phyloP scores from a whole-genome alignment of 768 basidiomycete genomes.

The Amanita molliuscula region DNA sequence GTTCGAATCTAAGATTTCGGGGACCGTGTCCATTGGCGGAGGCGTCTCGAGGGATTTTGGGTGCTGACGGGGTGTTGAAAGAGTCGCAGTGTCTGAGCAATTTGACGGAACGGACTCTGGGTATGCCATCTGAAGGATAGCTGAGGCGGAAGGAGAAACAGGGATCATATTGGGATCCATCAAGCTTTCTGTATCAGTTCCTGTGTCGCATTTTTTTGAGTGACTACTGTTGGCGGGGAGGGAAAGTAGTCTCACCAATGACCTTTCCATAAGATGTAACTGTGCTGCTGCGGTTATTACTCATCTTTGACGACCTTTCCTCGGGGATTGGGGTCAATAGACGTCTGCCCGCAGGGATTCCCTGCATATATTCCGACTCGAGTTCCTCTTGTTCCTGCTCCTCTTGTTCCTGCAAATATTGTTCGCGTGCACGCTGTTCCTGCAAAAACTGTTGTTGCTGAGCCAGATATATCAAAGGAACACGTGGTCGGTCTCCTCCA shows the following conservation, averaged over 20 bases:
- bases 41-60: slow-evolving; percentile 31
- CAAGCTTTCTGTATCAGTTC: slow-evolving; percentile 1
- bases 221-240: background rate
- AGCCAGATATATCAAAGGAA: slow-evolving; percentile 51
- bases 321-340: slow-evolving; percentile 61
- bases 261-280: slow-evolving; percentile 57
- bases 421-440: background rate
- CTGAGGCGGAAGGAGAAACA: slow-evolving; percentile 55
- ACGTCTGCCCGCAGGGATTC: slow-evolving; percentile 11
- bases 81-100: slow-evolving; percentile 30
- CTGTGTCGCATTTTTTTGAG: background rate
- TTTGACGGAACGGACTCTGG: slow-evolving; percentile 50
- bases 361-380: background rate
- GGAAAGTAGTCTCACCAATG: slow-evolving; percentile 32
- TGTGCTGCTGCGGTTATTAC: slow-evolving; percentile 28
- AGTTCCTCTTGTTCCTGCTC: background rate
- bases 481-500: slow-evolving; percentile 28
- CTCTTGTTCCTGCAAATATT: background rate
- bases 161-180: slow-evolving; percentile 12
- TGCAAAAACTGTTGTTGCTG: slow-evolving; percentile 40
- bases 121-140: slow-evolving; percentile 47
- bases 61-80: slow-evolving; percentile 26
- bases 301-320: slow-evolving; percentile 43
- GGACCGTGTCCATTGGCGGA: slow-evolving; percentile 37
- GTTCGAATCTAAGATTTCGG: slow-evolving; percentile 43